A percentile compares a stretch with the other conserved stretches of the same genome.
Evolutionary conservation across 2,329 filamentous ascomycete genomes (phyloP).

Genomic region (Bimuria novae-zelandiae): DNA sequence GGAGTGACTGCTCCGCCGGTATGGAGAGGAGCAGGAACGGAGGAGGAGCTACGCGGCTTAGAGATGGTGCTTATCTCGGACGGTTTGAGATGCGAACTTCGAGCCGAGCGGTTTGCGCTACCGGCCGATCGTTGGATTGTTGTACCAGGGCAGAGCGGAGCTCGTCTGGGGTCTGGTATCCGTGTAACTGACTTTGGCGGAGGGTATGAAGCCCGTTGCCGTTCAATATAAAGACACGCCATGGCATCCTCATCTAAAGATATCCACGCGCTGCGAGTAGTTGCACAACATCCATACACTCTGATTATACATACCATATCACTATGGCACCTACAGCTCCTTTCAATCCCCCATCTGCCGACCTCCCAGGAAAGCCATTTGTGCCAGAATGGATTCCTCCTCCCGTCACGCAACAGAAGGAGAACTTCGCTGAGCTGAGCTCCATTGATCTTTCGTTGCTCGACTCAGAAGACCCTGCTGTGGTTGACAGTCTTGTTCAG

Average conservation of each 20-base stretch:
- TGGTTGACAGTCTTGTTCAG: conserved; percentile 51
- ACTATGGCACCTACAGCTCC: conserved; percentile 21
- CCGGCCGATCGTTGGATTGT: neutral
- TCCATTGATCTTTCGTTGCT: conserved; percentile 40
- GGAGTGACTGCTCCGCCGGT: neutral
- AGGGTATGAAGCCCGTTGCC: neutral
- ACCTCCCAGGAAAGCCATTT: conserved; percentile 26
- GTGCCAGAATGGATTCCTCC: conserved; percentile 45
- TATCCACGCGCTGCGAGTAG: neutral
- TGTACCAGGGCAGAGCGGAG: conserved; percentile 2
- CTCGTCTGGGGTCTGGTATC: conserved; percentile 1
- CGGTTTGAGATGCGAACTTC: neutral
- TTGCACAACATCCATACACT: neutral
- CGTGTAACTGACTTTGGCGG: neutral
- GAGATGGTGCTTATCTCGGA: neutral
- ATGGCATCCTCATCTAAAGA: neutral
- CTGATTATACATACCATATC: conserved; percentile 11
- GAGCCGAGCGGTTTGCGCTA: neutral
- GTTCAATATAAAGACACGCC: conserved; percentile 2
- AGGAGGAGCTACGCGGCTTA: neutral
- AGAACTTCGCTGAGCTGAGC: conserved; percentile 45
- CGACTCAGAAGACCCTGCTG: conserved; percentile 37
- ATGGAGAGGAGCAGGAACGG: conserved; percentile 1
- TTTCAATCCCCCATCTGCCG: conserved; percentile 26
- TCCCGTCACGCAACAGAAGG: conserved; percentile 50